A percentile compares a stretch with the other conserved stretches of the same genome.
Evolutionary conservation across 306 rosid genomes (phyloP).

Genomic region (Amphicarpaea edgeworthii): DNA sequence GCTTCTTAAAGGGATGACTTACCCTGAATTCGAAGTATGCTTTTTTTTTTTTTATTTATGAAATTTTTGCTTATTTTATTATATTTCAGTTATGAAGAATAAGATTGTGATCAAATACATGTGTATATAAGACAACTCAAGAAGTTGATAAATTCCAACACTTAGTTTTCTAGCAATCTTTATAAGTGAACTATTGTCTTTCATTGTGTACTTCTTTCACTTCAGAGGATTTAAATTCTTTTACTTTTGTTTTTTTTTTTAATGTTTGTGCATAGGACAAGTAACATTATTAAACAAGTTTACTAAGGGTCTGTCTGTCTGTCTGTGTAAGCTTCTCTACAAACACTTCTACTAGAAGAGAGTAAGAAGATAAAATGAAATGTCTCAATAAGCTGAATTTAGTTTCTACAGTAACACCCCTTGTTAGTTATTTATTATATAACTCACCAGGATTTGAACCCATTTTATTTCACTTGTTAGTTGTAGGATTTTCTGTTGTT

Average conservation of each 20-base stretch:
- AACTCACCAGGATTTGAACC: constrained; percentile 18
- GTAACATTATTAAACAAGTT: no score
- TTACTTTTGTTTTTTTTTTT: neutral
- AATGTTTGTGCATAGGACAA: neutral
- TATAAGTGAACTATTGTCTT: neutral
- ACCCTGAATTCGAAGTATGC: constrained; percentile 75
- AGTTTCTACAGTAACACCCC: no score
- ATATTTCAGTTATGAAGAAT: no score
- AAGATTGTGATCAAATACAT: no score
- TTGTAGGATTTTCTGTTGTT: constrained; percentile 10
- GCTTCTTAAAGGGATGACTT: constrained; percentile 83
- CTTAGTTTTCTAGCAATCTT: neutral
- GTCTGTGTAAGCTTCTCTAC: no score
- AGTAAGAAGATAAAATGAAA: no score
- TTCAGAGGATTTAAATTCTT: neutral
- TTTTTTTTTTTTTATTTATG: neutral
- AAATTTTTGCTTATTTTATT: neutral
- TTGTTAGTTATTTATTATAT: neutral
- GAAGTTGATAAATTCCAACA: neutral
- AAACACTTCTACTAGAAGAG: no score
- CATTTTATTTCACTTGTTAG: constrained; percentile 1
- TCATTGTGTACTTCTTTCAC: neutral
- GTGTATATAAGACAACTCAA: neutral
- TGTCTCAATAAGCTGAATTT: no score
- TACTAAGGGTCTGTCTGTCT: no score